Conservation (phyloP, 1,139 yeast genomes). For the Candida tetrigidarum region DNA sequence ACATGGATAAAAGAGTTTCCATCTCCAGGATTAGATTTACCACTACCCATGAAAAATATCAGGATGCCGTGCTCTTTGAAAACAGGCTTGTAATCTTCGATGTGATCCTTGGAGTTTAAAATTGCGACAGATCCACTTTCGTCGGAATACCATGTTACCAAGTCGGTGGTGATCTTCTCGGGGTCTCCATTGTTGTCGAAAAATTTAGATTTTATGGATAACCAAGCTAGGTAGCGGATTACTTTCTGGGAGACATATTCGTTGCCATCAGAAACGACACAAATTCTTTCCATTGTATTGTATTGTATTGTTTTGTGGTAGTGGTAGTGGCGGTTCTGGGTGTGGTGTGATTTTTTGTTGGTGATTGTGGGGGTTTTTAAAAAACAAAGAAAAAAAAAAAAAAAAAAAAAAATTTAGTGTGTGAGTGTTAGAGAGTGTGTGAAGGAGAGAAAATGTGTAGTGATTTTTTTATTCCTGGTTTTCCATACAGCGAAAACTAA, state of each 20-base stretch:
- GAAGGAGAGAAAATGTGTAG: too few species aligned
- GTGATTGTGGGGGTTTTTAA: background rate
- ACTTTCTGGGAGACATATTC: conserved; percentile 82
- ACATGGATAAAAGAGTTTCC: conserved; percentile 2
- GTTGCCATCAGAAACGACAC: conserved; percentile 71
- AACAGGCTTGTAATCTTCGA: conserved; percentile 75
- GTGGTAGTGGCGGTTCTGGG: too few species aligned
- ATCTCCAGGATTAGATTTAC: conserved; percentile 62
- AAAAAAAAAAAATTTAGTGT: background rate
- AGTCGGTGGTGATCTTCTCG: conserved; percentile 68
- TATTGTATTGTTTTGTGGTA: background rate
- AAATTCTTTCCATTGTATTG: conserved; percentile 43
- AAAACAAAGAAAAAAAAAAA: background rate
- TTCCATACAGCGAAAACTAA: too few species aligned
- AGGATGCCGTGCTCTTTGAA: conserved; percentile 68
- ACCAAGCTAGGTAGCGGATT: conserved; percentile 90
- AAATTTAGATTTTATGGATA: conserved; percentile 82
- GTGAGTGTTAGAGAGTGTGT: too few species aligned
- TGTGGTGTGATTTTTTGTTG: background rate
- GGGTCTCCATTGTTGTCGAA: conserved; percentile 46
- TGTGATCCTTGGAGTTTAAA: conserved; percentile 82
- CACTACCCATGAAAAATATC: conserved; percentile 86
- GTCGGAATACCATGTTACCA: conserved; percentile 84
- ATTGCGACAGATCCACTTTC: conserved; percentile 90
- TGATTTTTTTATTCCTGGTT: too few species aligned